Evolutionary conservation across 768 basidiomycete genomes (phyloP), one percentile per base, ranked within the genome.

Genomic region (Grammothele lineata): DNA sequence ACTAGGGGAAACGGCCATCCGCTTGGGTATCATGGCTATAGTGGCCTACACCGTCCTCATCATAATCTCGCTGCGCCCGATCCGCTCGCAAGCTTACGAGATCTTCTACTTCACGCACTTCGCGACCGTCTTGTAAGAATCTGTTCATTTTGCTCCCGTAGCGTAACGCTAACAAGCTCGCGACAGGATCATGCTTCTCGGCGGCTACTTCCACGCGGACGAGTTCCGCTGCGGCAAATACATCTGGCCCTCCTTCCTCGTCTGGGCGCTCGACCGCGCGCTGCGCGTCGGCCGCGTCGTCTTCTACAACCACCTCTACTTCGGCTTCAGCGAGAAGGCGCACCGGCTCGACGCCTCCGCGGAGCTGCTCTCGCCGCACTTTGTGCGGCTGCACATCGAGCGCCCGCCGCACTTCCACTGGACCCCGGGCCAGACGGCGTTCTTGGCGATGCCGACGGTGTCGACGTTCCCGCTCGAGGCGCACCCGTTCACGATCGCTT

Each of bases 401-500:
- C 70, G 74, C 18, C 72, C 74, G 22, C 61, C 70, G 14, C 69
- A 69, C 53, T 76, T 83, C 66, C 66, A 63, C 18, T 78, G 76
- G 76, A 56, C 59, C 4, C 70, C 82, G 0, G 82, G 81, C 7
- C 82, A 83, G 60, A 69, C 70, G 27, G 74, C 70, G 0, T 82
- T 72, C 53, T 63, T 83, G 18, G 70, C 66, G 9, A 63, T 82
- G 53, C 78, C 79, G 4, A 55, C 66, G 1, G 65, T 78, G 5
- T 75, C 75, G 10, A 40, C 43, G 0, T 58, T 70, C 22, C 73
- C 75, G 5, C 70, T 75, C 24, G 76, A 83, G 59, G 62, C 76
- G 0, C 82, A 83, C 49, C 82, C 82, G 2, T 83, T 84, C 62
- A 80, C 81, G 0, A 81, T 83, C 45, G 67, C 77, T 5, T 43